These are phyloP conservation scores for Colletotrichum ledebouriae DNA, from an alignment of 2,329 filamentous ascomycete genomes.

Conservation along the genomic window DNA sequence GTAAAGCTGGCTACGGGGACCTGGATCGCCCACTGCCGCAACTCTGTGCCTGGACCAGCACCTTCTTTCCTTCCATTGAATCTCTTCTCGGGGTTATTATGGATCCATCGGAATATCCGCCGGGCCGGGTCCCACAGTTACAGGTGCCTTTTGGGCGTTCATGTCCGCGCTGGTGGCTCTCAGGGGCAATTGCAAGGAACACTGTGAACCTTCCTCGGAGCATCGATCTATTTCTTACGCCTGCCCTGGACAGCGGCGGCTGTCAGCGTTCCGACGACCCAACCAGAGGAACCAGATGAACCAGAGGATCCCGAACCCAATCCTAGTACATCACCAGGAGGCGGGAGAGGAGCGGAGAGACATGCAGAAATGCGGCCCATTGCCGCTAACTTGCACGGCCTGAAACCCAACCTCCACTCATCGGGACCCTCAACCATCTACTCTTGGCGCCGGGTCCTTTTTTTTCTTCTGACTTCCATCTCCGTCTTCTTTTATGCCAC, in stretches of 20 bases:
- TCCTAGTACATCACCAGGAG: not conserved
- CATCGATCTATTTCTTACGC: too few species aligned
- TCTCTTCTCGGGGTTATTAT: not conserved
- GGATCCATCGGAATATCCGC: not conserved
- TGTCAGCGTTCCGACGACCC: not conserved
- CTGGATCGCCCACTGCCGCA: slow-evolving; percentile 28
- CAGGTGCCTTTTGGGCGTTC: not conserved
- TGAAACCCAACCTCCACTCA: slow-evolving; percentile 33
- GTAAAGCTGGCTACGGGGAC: slow-evolving; percentile 2
- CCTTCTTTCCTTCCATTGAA: not conserved
- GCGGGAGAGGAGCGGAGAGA: too few species aligned
- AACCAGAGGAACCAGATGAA: not conserved
- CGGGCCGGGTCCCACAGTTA: not conserved
- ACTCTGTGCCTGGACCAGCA: slow-evolving; percentile 29
- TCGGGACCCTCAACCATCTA: slow-evolving; percentile 1
- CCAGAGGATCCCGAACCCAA: not conserved
- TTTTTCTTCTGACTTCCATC: not conserved
- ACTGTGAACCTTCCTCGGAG: not conserved
- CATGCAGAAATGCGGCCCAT: too few species aligned
- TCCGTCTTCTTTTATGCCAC: not conserved
- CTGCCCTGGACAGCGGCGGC: too few species aligned
- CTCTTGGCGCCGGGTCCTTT: slow-evolving; percentile 18
- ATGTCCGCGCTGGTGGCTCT: not conserved
- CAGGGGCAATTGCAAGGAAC: not conserved
- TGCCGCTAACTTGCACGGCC: slow-evolving; percentile 16